Base-by-base conservation (phyloP, 202 grass and related monocot genomes). In the Alloteropsis angusta region DNA sequence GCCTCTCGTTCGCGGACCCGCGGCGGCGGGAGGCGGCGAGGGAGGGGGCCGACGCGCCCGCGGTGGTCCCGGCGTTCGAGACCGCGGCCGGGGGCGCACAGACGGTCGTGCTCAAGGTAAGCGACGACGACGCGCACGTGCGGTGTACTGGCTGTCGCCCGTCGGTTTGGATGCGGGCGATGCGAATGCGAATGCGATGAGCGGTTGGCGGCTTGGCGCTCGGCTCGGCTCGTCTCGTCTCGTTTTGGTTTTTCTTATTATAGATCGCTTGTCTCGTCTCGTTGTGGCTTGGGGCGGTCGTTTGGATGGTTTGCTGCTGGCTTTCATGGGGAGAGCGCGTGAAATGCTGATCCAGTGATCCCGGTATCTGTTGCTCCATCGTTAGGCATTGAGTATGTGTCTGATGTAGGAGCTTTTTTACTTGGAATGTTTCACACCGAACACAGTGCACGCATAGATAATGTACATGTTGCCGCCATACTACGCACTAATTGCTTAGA, bases 21-120 rank as follows among this genome's bases (percentile, higher is more conserved):
- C 35, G 54, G 28, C 73, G 62, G 49, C 80, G 94, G 74, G 89
- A 94, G 85, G 85, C 44, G 63, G 43, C 57, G 21, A 78, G 93
- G 43, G 55, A 71, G 2, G 77, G 60, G 17, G 47, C 43, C 59
- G 70, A 56, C 42, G 1, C 30, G 4, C 95, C 94, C 15, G 74
- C 85, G 28, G 87, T 88, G 2, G 38, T 90, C 17, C 91, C 91
- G 18, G 46, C 19, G 23, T 93, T 50, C 74, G 74, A 89, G 69
- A 63, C 83, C 36, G 45, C 14, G 4, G 36, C 16, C 11, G 56
- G 50, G 23, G 79, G 68, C 3, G 78, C 83, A 7, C 95, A 97
- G 87, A 92, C 74, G 60, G 89, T 97, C 30, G 42, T 78, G 53
- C 75, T 97, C 57, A 88, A 94, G 94, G 94, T 97, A 81, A 8